phyloP scores from a whole-genome alignment of 352 stramenopile species.

The Albugo laibachii region DNA sequence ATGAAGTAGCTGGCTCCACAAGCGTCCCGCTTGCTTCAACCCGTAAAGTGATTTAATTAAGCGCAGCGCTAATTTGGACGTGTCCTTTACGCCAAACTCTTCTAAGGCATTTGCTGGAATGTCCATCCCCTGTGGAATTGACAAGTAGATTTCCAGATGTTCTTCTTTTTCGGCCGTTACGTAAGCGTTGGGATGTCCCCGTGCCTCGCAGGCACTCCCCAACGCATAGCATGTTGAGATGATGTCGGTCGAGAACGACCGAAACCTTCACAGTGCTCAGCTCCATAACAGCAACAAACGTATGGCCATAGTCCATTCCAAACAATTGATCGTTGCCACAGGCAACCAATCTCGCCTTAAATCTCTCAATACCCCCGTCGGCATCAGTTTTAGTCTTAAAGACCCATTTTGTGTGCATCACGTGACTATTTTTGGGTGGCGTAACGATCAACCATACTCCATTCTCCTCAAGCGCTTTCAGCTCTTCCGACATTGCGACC shows the following conservation, averaged over 20 bases:
- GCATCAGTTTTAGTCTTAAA: not conserved
- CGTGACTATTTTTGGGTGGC: not conserved
- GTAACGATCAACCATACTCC: not conserved
- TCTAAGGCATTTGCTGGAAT: too few species aligned
- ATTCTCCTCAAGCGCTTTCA: not conserved
- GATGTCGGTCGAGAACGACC: not conserved
- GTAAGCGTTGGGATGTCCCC: constrained; percentile 4
- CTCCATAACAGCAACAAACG: not conserved
- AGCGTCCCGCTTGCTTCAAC: not conserved
- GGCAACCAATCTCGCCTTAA: not conserved
- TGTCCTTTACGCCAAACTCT: too few species aligned
- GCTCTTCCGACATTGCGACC: not conserved
- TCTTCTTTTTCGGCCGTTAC: constrained; percentile 2
- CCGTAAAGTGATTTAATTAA: constrained; percentile 3
- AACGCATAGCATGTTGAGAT: not conserved
- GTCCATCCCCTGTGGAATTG: not conserved
- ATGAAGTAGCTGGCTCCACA: constrained; percentile 4
- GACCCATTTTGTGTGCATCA: not conserved
- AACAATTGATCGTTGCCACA: not conserved
- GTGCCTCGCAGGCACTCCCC: not conserved
- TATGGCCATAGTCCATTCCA: not conserved
- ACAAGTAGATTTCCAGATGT: constrained; percentile 4
- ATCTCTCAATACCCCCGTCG: not conserved
- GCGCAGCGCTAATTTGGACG: not conserved
- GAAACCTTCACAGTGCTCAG: constrained; percentile 1